Conservation (phyloP, 805 yeast species). For the Candida quercuum region DNA sequence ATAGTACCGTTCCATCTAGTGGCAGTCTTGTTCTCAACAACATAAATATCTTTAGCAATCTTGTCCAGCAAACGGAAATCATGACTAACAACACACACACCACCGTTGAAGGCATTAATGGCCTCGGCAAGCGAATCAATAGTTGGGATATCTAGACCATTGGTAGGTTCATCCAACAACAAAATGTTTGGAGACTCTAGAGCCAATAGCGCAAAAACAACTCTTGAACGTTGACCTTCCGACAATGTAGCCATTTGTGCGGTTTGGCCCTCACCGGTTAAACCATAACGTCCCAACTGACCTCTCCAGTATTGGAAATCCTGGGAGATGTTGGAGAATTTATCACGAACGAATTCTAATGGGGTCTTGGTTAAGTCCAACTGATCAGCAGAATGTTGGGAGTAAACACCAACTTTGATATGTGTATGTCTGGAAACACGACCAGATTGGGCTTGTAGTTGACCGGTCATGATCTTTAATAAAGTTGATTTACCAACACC, state of each 20-base stretch:
- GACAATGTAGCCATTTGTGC: slow-evolving; percentile 97
- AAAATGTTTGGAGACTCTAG: slow-evolving; percentile 92
- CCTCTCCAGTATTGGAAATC: slow-evolving; percentile 99
- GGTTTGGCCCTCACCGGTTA: slow-evolving; percentile 98
- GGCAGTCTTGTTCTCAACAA: slow-evolving; percentile 92
- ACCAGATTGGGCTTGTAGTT: slow-evolving; percentile 82
- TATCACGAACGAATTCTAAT: slow-evolving; percentile 94
- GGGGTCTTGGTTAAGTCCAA: slow-evolving; percentile 94
- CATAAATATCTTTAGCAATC: slow-evolving; percentile 95
- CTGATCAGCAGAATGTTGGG: slow-evolving; percentile 98
- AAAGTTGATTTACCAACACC: slow-evolving; percentile 98
- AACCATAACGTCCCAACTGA: slow-evolving; percentile 96
- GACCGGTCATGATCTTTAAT: slow-evolving; percentile 95
- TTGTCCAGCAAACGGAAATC: slow-evolving; percentile 97
- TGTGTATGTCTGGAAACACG: slow-evolving; percentile 97
- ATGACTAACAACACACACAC: slow-evolving; percentile 97
- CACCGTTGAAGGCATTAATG: slow-evolving; percentile 90
- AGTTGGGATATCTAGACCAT: slow-evolving; percentile 97
- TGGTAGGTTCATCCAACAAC: slow-evolving; percentile 97
- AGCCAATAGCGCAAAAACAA: slow-evolving; percentile 93
- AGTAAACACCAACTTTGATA: slow-evolving; percentile 96
- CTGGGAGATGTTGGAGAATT: slow-evolving; percentile 84
- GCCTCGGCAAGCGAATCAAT: slow-evolving; percentile 98
- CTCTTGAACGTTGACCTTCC: slow-evolving; percentile 99
- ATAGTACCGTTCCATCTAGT: slow-evolving; percentile 95